phyloP scores from a whole-genome alignment of 2,329 filamentous ascomycete genomes.

The Ophiognomonia clavigignenti-juglandacearum region DNA sequence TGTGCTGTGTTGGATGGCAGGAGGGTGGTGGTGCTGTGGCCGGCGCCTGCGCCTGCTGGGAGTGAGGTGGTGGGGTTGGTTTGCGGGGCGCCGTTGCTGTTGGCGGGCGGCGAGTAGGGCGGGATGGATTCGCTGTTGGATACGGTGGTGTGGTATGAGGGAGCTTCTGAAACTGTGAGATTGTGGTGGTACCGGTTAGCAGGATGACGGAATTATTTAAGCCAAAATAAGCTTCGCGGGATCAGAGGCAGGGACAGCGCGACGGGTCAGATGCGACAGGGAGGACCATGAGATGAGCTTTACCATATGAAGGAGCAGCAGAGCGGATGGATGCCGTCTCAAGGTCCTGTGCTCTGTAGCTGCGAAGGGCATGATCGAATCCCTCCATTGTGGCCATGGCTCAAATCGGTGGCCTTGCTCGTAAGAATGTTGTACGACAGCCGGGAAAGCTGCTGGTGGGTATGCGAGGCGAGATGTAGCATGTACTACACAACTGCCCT shows the following conservation, averaged over 20 bases:
- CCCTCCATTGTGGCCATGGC: constrained; percentile 11
- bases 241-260: background rate
- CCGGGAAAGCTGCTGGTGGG: too few species aligned
- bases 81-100: constrained; percentile 7
- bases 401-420: too few species aligned
- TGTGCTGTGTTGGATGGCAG: constrained; percentile 31
- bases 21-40: constrained; percentile 15
- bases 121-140: constrained; percentile 43
- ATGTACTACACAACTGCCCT: too few species aligned
- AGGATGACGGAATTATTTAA: background rate
- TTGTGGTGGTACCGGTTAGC: background rate
- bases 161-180: constrained; percentile 54
- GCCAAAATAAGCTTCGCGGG: background rate
- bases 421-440: too few species aligned
- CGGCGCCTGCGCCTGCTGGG: constrained; percentile 1
- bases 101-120: constrained; percentile 40
- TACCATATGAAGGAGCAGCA: constrained; percentile 63
- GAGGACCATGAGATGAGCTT: constrained; percentile 24
- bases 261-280: background rate
- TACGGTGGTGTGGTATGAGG: constrained; percentile 54
- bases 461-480: too few species aligned
- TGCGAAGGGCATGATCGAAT: constrained; percentile 7
- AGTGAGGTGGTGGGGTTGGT: constrained; percentile 2
- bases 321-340: constrained; percentile 65
- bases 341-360: constrained; percentile 47